Percentiles rank a stretch among this genome's conserved stretches.
phyloP scores from a whole-genome alignment of 352 stramenopile genomes.

The Globisporangium radiosum region DNA sequence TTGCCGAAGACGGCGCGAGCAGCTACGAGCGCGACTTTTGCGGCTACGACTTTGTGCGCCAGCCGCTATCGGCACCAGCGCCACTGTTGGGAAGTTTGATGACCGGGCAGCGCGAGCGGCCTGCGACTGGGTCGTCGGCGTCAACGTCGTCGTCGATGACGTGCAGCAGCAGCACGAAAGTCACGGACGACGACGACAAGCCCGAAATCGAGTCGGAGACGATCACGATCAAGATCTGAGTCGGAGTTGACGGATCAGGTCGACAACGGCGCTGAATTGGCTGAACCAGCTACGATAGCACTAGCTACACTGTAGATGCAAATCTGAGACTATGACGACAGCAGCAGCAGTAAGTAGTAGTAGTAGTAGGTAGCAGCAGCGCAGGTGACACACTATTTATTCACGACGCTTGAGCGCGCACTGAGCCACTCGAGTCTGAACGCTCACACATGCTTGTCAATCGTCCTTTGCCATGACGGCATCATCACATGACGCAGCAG shows the following conservation, averaged over 20 bases:
- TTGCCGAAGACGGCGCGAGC: constrained; percentile 52
- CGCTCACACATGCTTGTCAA: too few relatives aligned
- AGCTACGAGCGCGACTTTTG: constrained; percentile 77
- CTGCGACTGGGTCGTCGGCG: neutral
- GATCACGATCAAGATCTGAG: constrained; percentile 59
- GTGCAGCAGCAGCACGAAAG: constrained; percentile 26
- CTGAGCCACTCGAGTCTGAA: too few relatives aligned
- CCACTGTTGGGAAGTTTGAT: neutral
- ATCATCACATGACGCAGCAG: constrained; percentile 40
- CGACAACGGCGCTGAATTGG: too few relatives aligned
- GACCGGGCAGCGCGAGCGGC: neutral
- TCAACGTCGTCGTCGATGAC: constrained; percentile 2
- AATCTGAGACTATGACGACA: neutral
- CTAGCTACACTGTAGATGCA: too few relatives aligned
- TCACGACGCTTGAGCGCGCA: neutral
- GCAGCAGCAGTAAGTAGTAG: neutral
- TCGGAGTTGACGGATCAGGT: neutral
- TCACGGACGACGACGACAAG: constrained; percentile 40
- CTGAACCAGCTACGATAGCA: too few relatives aligned
- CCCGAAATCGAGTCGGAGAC: constrained; percentile 45
- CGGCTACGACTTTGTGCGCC: constrained; percentile 77
- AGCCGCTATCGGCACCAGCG: neutral
- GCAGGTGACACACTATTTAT: too few relatives aligned
- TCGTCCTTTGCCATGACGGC: too few relatives aligned
- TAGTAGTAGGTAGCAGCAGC: too few relatives aligned